These are phyloP conservation scores for Trichoderma oligosporum DNA, from an alignment of 2,329 filamentous ascomycete genomes.

Conservation along the genomic window DNA sequence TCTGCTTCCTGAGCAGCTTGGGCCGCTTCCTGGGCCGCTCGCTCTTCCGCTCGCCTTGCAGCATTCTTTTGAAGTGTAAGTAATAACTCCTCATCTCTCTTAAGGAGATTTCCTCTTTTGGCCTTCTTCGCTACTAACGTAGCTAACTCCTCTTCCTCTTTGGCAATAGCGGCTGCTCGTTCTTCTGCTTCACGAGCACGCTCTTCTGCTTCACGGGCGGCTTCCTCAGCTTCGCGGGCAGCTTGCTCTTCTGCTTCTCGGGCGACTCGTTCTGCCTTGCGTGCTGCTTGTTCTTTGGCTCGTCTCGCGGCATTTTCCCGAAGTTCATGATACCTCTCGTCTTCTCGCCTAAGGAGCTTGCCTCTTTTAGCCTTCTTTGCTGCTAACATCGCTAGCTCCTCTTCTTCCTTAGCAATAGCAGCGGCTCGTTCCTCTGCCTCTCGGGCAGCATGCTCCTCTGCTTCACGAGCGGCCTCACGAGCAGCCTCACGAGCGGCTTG, in stretches of 20 bases:
- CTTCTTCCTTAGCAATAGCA: conserved; percentile 32
- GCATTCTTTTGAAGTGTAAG: background rate
- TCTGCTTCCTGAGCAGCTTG: conserved; percentile 31
- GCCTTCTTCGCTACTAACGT: conserved; percentile 34
- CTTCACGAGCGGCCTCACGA: conserved; percentile 24
- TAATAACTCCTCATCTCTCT: conserved; percentile 20
- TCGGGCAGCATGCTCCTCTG: conserved; percentile 23
- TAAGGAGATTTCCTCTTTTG: conserved; percentile 19
- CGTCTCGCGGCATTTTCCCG: conserved; percentile 1
- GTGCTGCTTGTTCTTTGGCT: conserved; percentile 12
- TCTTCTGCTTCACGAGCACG: conserved; percentile 22
- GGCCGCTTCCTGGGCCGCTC: conserved; percentile 25
- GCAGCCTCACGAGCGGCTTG: conserved; percentile 27
- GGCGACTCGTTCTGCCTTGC: conserved; percentile 17
- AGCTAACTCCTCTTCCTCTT: conserved; percentile 42
- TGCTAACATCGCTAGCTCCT: conserved; percentile 38
- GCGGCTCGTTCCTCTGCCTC: conserved; percentile 27
- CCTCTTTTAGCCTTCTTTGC: conserved; percentile 27
- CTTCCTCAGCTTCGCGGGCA: conserved; percentile 13
- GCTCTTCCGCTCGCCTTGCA: conserved; percentile 12
- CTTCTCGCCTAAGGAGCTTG: conserved; percentile 20
- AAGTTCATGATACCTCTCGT: conserved; percentile 7
- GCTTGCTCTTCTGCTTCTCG: conserved; percentile 21
- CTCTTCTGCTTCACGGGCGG: conserved; percentile 21
- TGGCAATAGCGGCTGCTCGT: conserved; percentile 19